Conservation (phyloP, 768 basidiomycete genomes). For the Brasilioporus rufonigricans region DNA sequence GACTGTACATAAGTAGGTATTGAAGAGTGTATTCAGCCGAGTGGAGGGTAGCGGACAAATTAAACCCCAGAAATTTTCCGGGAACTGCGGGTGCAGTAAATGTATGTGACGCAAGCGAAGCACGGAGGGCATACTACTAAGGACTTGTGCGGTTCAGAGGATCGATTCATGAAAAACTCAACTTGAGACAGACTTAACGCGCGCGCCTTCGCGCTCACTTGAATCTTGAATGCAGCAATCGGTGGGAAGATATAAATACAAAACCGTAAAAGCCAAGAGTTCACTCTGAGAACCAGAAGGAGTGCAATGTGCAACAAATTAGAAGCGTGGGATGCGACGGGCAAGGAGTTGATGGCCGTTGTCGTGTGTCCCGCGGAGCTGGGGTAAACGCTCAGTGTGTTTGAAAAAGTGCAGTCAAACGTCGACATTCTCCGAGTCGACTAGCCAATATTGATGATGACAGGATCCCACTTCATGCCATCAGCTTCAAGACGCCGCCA, state of each 20-base stretch:
- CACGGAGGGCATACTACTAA: neutral
- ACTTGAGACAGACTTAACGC: neutral
- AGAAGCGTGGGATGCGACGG: slow-evolving; percentile 6
- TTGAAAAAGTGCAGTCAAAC: neutral
- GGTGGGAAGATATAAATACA: neutral
- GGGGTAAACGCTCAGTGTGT: neutral
- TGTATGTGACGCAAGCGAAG: neutral
- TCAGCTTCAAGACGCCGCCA: neutral
- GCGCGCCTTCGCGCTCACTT: neutral
- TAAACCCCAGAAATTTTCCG: neutral
- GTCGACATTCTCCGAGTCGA: neutral
- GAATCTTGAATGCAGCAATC: neutral
- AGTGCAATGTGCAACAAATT: neutral
- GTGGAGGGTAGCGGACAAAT: neutral
- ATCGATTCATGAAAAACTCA: slow-evolving; percentile 1
- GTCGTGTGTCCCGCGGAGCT: slow-evolving; percentile 4
- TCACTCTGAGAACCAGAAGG: neutral
- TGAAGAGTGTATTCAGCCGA: neutral
- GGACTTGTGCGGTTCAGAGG: neutral
- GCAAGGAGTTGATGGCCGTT: slow-evolving; percentile 1
- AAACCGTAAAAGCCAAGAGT: neutral
- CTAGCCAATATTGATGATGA: neutral
- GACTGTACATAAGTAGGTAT: neutral
- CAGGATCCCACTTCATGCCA: neutral
- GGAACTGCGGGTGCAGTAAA: neutral